Percentiles rank a stretch among this genome's conserved stretches.
Evolutionary conservation across 352 stramenopile species (phyloP).

Genomic region (Phytophthora pistaciae): DNA sequence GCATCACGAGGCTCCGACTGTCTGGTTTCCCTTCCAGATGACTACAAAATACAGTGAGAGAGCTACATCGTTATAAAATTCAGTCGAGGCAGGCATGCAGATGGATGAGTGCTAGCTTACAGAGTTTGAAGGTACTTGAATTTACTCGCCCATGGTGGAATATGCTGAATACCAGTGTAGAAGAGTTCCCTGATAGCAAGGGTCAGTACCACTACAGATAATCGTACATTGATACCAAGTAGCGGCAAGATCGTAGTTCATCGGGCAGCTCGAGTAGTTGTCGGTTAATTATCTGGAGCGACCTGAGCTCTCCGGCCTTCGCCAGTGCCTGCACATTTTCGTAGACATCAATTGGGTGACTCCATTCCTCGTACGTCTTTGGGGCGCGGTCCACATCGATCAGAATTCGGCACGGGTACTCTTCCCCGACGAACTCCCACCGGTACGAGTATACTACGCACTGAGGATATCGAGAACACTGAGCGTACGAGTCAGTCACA

Average conservation of each 20-base stretch:
- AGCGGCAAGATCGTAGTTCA: slow-evolving; percentile 24
- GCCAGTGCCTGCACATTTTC: slow-evolving; percentile 20
- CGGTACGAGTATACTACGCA: slow-evolving; percentile 34
- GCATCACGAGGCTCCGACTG: slow-evolving; percentile 11
- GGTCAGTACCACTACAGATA: not conserved
- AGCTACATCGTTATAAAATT: too few species aligned
- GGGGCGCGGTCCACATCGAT: slow-evolving; percentile 29
- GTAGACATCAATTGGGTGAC: slow-evolving; percentile 24
- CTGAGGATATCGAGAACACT: slow-evolving; percentile 21
- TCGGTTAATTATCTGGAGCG: slow-evolving; percentile 39
- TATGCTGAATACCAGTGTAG: slow-evolving; percentile 29
- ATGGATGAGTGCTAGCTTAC: slow-evolving; percentile 15
- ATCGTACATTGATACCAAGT: slow-evolving; percentile 34
- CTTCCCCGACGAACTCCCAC: slow-evolving; percentile 6
- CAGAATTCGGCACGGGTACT: slow-evolving; percentile 31
- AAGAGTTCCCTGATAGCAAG: slow-evolving; percentile 9
- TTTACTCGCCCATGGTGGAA: slow-evolving; percentile 29
- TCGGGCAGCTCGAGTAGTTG: slow-evolving; percentile 22
- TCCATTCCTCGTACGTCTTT: slow-evolving; percentile 29
- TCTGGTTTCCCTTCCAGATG: slow-evolving; percentile 33
- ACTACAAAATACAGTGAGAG: slow-evolving; percentile 2
- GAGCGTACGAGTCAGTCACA: not conserved
- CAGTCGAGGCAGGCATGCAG: not conserved
- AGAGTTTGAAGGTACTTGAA: slow-evolving; percentile 43
- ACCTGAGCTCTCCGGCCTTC: slow-evolving; percentile 23